These are phyloP conservation scores for Trichoderma hamatum DNA, from an alignment of 2,329 filamentous ascomycete genomes.

Conservation along the genomic window DNA sequence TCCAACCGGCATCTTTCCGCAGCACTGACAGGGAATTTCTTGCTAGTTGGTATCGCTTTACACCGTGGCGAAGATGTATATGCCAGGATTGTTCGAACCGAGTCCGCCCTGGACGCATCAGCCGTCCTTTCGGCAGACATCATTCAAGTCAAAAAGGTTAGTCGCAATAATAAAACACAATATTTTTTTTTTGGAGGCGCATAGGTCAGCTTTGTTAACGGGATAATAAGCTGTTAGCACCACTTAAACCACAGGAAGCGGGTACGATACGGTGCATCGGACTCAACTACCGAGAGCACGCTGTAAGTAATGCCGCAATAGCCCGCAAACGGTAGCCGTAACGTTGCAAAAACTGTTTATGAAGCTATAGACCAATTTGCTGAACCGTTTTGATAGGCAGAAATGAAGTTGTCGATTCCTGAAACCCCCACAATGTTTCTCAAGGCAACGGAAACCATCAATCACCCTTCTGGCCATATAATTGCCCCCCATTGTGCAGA, in stretches of 20 bases:
- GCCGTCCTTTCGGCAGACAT: constrained; percentile 13
- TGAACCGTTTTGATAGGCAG: not conserved
- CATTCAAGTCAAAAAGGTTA: constrained; percentile 8
- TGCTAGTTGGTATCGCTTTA: constrained; percentile 12
- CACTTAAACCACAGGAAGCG: constrained; percentile 12
- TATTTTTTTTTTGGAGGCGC: not conserved
- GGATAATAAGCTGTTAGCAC: not conserved
- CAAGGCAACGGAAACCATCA: constrained; percentile 8
- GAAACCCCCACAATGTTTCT: constrained; percentile 12
- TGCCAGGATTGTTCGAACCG: constrained; percentile 12
- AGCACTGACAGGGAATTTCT: not conserved
- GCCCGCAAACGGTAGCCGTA: not conserved
- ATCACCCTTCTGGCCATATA: constrained; percentile 2
- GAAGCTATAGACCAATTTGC: not conserved
- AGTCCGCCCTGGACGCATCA: constrained; percentile 13
- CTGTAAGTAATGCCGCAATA: not conserved
- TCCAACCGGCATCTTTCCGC: not conserved
- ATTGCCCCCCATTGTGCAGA: constrained; percentile 6
- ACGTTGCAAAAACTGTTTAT: not conserved
- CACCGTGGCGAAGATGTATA: constrained; percentile 20
- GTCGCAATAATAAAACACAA: not conserved
- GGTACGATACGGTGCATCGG: constrained; percentile 20
- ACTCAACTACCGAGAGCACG: constrained; percentile 18
- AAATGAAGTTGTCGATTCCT: constrained; percentile 10
- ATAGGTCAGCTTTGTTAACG: constrained; percentile 1